phyloP scores from a whole-genome alignment of 306 rosid species.

The Datisca glomerata region DNA sequence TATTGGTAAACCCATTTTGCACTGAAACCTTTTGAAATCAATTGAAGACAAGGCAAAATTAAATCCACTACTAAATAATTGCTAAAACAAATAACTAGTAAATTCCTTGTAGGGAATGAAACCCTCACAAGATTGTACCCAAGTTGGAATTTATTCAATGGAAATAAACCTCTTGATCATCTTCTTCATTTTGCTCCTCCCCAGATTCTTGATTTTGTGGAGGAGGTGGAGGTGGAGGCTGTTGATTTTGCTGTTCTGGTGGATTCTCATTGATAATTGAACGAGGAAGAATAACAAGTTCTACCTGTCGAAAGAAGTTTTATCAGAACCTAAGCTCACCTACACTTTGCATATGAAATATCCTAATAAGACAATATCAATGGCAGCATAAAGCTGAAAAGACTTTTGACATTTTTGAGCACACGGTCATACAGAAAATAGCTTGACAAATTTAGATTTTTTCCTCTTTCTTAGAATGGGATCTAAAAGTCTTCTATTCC shows the following conservation, averaged over 20 bases:
- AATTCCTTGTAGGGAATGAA: no score
- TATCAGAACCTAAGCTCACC: slow-evolving; percentile 16
- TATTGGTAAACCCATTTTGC: slow-evolving; percentile 10
- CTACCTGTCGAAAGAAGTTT: slow-evolving; percentile 50
- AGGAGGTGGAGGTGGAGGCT: slow-evolving; percentile 95
- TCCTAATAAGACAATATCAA: no score
- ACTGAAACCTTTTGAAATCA: not conserved
- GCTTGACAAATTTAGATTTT: no score
- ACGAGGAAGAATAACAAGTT: slow-evolving; percentile 88
- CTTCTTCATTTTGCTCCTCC: slow-evolving; percentile 79
- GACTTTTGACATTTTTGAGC: no score
- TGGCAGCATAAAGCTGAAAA: no score
- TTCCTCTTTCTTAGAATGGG: no score
- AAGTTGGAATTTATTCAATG: slow-evolving; percentile 7
- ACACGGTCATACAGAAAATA: no score
- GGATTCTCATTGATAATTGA: slow-evolving; percentile 67
- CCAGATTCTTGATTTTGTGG: slow-evolving; percentile 89
- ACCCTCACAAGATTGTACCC: no score
- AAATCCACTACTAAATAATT: not conserved
- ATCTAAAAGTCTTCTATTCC: no score
- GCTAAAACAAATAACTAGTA: not conserved
- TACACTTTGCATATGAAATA: no score
- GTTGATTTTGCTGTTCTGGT: slow-evolving; percentile 90
- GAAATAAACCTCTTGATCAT: slow-evolving; percentile 59
- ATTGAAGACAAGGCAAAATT: not conserved